Evolutionary conservation across 1,284 basidiomycete species (phyloP).

Genomic region (Sporisorium exsertum): DNA sequence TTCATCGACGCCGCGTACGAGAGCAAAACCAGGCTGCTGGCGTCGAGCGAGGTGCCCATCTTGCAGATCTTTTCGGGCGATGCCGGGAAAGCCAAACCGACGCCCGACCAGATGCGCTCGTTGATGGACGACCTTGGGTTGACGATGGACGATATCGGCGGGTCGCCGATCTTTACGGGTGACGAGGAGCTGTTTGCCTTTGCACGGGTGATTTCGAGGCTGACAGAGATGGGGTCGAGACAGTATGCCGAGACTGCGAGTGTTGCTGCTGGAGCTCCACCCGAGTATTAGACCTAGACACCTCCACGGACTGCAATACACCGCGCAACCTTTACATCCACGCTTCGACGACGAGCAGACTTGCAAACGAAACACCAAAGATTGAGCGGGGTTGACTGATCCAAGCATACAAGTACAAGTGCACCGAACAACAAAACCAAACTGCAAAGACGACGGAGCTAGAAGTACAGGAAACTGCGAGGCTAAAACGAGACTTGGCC

Average conservation of each 20-base stretch:
- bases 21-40: slow-evolving; percentile 64
- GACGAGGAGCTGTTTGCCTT: slow-evolving; percentile 69
- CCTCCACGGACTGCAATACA: too few relatives aligned
- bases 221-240: slow-evolving; percentile 66
- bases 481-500: too few relatives aligned
- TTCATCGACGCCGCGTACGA: slow-evolving; percentile 86
- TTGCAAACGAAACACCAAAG: neutral
- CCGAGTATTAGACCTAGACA: slow-evolving; percentile 42
- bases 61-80: slow-evolving; percentile 63
- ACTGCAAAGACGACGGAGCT: too few relatives aligned
- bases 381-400: neutral
- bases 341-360: neutral
- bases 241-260: slow-evolving; percentile 52
- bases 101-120: slow-evolving; percentile 61
- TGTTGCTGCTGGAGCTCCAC: slow-evolving; percentile 21
- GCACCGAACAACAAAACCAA: neutral
- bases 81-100: slow-evolving; percentile 44
- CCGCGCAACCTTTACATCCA: neutral
- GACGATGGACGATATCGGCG: slow-evolving; percentile 65
- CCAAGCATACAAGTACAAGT: slow-evolving; percentile 2
- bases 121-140: slow-evolving; percentile 67
- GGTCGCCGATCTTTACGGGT: slow-evolving; percentile 65
- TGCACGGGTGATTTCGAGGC: slow-evolving; percentile 64
- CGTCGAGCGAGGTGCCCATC: slow-evolving; percentile 62
- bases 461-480: too few relatives aligned